Percentiles rank a stretch among this genome's conserved stretches.
Evolutionary conservation across 2,329 filamentous ascomycete species (phyloP).

Genomic region (Annulohypoxylon truncatum): DNA sequence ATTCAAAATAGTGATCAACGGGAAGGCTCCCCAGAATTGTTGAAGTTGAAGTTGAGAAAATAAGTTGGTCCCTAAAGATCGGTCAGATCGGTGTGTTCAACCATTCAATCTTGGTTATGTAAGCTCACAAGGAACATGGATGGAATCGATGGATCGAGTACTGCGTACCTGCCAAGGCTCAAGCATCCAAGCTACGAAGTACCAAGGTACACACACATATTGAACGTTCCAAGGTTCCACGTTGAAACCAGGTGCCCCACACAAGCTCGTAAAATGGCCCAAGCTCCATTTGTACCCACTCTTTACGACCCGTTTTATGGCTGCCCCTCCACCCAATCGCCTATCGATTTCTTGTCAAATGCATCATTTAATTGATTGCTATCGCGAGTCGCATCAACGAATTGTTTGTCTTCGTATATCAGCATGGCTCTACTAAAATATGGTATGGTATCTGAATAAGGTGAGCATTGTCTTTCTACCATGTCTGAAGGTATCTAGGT

Average conservation of each 20-base stretch:
- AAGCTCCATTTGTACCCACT: slow-evolving; percentile 29
- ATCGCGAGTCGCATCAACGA: slow-evolving; percentile 10
- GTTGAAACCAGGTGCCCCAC: slow-evolving; percentile 1
- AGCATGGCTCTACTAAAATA: background rate
- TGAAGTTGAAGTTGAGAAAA: background rate
- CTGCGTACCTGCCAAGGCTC: background rate
- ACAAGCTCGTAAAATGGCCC: slow-evolving; percentile 26
- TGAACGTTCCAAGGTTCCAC: too few species aligned
- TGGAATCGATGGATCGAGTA: too few species aligned
- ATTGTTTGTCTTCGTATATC: slow-evolving; percentile 9
- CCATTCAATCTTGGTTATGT: slow-evolving; percentile 7
- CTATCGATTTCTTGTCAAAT: slow-evolving; percentile 5
- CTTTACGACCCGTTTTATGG: background rate
- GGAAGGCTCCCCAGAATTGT: background rate
- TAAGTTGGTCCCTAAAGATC: background rate
- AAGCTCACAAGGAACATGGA: background rate
- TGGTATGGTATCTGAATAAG: slow-evolving; percentile 3
- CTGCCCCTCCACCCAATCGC: slow-evolving; percentile 4
- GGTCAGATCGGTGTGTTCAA: background rate
- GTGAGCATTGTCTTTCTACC: slow-evolving; percentile 2
- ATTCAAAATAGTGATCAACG: background rate
- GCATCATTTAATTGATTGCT: slow-evolving; percentile 1
- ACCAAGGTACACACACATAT: background rate
- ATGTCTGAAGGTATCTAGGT: slow-evolving; percentile 8
- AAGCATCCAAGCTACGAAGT: too few species aligned